A percentile compares a stretch with the other conserved stretches of the same genome.
These are phyloP conservation scores for Pueraria montana DNA, from an alignment of 306 rosid species.

Conservation along the genomic window DNA sequence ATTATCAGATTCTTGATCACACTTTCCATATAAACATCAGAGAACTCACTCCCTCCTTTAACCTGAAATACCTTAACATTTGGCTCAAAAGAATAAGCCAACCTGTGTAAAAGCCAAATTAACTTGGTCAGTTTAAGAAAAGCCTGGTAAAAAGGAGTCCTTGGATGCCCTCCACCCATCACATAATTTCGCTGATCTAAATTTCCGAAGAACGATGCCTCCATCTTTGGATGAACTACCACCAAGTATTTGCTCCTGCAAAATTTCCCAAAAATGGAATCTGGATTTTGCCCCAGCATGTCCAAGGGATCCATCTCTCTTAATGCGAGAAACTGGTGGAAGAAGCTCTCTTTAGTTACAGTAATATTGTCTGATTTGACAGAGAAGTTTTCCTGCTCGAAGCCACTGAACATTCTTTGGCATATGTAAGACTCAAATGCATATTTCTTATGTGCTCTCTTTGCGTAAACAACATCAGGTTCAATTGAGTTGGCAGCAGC, in stretches of 20 bases:
- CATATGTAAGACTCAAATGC: slow-evolving; percentile 98
- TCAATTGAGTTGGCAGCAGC: slow-evolving; percentile 96
- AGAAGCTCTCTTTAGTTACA: slow-evolving; percentile 75
- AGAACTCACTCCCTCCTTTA: slow-evolving; percentile 89
- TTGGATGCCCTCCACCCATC: slow-evolving; percentile 94
- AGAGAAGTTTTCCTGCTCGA: slow-evolving; percentile 87
- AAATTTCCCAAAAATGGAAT: slow-evolving; percentile 89
- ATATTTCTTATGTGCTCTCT: slow-evolving; percentile 98
- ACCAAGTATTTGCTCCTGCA: slow-evolving; percentile 92
- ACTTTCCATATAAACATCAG: slow-evolving; percentile 95
- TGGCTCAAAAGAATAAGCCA: slow-evolving; percentile 89
- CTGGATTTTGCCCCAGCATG: slow-evolving; percentile 93
- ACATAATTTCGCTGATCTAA: slow-evolving; percentile 90
- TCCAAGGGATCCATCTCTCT: slow-evolving; percentile 95
- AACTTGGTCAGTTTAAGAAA: slow-evolving; percentile 90
- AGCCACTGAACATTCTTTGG: slow-evolving; percentile 94
- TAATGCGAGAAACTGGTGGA: slow-evolving; percentile 84
- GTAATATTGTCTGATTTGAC: slow-evolving; percentile 66
- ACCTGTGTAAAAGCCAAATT: slow-evolving; percentile 93
- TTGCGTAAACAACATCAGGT: slow-evolving; percentile 80
- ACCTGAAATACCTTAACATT: slow-evolving; percentile 90
- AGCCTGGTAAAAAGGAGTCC: slow-evolving; percentile 97
- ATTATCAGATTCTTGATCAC: slow-evolving; percentile 85
- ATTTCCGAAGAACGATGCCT: slow-evolving; percentile 95
- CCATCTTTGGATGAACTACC: slow-evolving; percentile 97